phyloP scores from a whole-genome alignment of 331 rosid genomes.

The Malus hybrid region DNA sequence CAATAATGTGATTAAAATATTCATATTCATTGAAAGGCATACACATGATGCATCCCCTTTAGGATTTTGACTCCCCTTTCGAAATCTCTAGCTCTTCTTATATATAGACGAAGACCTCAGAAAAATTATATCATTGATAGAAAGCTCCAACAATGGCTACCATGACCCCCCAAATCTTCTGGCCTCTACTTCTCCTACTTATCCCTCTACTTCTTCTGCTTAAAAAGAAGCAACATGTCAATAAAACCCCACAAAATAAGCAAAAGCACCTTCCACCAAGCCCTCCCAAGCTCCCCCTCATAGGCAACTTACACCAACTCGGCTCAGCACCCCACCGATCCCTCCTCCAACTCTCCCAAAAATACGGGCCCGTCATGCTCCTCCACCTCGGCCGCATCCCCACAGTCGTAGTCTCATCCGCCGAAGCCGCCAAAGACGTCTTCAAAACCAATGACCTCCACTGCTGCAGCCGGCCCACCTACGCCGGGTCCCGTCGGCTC shows the following conservation, averaged over 20 bases:
- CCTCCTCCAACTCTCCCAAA: slow-evolving; percentile 18
- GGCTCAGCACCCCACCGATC: slow-evolving; percentile 29
- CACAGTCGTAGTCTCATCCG: slow-evolving; percentile 20
- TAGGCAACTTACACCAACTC: slow-evolving; percentile 38
- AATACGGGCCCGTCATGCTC: slow-evolving; percentile 28
- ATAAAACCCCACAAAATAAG: not conserved
- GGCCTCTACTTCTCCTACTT: slow-evolving; percentile 7
- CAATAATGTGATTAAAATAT: no score
- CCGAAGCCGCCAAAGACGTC: slow-evolving; percentile 22
- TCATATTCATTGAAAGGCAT: no score
- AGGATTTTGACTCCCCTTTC: no score
- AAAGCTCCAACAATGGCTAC: slow-evolving; percentile 1
- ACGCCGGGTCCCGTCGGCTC: not conserved
- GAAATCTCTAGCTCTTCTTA: no score
- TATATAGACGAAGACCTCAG: no score
- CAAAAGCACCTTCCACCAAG: slow-evolving; percentile 19
- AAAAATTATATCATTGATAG: no score
- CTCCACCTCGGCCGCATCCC: slow-evolving; percentile 13
- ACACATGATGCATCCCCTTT: no score
- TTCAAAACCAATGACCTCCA: slow-evolving; percentile 22
- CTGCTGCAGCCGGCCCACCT: slow-evolving; percentile 21
- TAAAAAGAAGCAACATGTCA: not conserved
- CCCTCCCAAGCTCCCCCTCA: slow-evolving; percentile 40
- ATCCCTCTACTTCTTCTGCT: slow-evolving; percentile 1
- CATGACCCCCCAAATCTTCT: not conserved